Conservation (phyloP, 805 yeast genomes). For the Pichia manshurica region DNA sequence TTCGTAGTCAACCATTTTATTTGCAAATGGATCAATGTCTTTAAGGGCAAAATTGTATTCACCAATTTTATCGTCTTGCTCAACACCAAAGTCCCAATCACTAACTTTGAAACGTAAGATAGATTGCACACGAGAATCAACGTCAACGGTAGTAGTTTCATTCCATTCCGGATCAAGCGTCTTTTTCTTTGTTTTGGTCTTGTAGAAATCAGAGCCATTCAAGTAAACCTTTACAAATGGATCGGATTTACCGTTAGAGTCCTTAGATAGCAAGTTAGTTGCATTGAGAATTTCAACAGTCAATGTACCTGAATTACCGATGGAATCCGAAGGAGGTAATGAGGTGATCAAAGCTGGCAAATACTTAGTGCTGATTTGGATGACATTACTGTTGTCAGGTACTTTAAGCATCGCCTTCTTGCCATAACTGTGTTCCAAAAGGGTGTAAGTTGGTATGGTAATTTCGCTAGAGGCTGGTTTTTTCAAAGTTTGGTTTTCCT, state of each 20-base stretch:
- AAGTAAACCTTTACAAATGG: constrained; percentile 73
- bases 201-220: constrained; percentile 59
- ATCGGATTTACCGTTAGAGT: constrained; percentile 87
- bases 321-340: constrained; percentile 70
- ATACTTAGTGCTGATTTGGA: constrained; percentile 62
- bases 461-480: constrained; percentile 57
- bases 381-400: constrained; percentile 40
- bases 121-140: constrained; percentile 59
- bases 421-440: constrained; percentile 60
- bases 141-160: constrained; percentile 52
- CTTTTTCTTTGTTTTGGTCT: constrained; percentile 77
- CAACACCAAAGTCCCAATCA: constrained; percentile 95
- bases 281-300: constrained; percentile 60
- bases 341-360: constrained; percentile 60
- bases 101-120: constrained; percentile 49
- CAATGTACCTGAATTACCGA: constrained; percentile 68
- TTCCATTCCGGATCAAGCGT: constrained; percentile 90
- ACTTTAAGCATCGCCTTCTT: constrained; percentile 54
- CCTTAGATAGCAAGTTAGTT: constrained; percentile 72
- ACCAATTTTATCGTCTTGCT: constrained; percentile 78
- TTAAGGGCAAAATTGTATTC: constrained; percentile 50
- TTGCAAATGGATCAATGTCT: constrained; percentile 53
- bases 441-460: constrained; percentile 57
- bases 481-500: constrained; percentile 47
- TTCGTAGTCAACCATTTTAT: constrained; percentile 46